Evolutionary conservation across 225 moss, liverwort and hornwort species (phyloP), one percentile per base, ranked within the genome.

Genomic region (Physcomitrellopsis africana): DNA sequence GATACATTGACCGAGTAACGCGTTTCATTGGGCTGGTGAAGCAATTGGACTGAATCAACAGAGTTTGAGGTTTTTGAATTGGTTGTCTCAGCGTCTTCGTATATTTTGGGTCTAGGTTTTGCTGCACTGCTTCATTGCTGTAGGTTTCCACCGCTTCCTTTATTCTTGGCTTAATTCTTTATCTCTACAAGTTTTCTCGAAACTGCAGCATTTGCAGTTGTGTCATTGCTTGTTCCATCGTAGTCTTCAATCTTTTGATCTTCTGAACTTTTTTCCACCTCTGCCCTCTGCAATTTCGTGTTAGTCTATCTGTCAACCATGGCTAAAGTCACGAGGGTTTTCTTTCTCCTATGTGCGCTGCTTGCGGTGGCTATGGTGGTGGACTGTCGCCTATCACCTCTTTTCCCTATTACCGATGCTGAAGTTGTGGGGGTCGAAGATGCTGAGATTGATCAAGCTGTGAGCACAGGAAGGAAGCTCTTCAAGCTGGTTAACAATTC

Each of bases 401-500:
- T 81, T 24, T 85, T 82, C 20, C 58, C 85, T 1, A 45, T 85
- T 0, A 69, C 62, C 1, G 78, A 60, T 12, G 65, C 51, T 29
- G 32, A 51, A 14, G n/a, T 52, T n/a, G 24, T 59, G 10, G 20
- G 10, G 11, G 7, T 20, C 7, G 23, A 11, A 14, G 80, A 45
- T 44, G 24, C 41, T 0, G 74, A 71, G 14, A 19, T 5, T 0
- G 80, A 32, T 37, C 32, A 37, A 47, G 55, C 11, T 2, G 71
- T 81, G 67, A 79, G 29, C n/a, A 81, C 78, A 0, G 82, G 80
- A 15, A 71, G 88, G 68, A 83, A 85, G 79, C 78, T 85, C 0
- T 88, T 85, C 72, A 88, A 83, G 80, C 88, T 88, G 59, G 85
- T 85, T 48, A 88, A 63, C 58, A 74, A 78, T 19, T 65, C 75